Conservation (phyloP, 148 eudicot species). For the Silene uniflora region DNA sequence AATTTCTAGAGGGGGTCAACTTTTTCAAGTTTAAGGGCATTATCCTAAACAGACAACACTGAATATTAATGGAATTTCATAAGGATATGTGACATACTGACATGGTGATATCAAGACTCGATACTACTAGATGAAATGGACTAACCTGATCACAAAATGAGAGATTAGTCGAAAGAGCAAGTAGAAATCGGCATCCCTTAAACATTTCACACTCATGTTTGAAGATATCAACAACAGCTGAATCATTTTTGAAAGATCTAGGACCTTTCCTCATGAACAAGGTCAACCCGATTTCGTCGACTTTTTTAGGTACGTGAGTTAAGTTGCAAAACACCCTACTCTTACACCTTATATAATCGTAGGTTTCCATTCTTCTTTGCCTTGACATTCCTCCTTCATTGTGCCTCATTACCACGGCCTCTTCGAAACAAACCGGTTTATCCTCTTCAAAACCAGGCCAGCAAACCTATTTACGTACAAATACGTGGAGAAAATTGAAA, state of each 20-base stretch:
- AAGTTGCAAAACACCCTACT: constrained; percentile 48
- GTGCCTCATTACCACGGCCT: constrained; percentile 74
- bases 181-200: constrained; percentile 42
- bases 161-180: constrained; percentile 58
- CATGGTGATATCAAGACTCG: too few relatives aligned
- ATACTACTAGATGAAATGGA: background rate
- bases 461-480: constrained; percentile 25
- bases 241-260: constrained; percentile 60
- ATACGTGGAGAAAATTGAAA: too few relatives aligned
- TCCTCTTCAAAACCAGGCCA: constrained; percentile 16
- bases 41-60: too few relatives aligned
- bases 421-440: constrained; percentile 48
- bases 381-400: constrained; percentile 66
- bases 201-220: constrained; percentile 46
- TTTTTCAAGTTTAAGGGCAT: too few relatives aligned
- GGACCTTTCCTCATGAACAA: constrained; percentile 60
- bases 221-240: constrained; percentile 47
- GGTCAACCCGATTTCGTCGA: constrained; percentile 43
- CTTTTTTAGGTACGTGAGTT: background rate
- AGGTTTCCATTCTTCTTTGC: constrained; percentile 46
- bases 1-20: too few relatives aligned
- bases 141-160: constrained; percentile 76
- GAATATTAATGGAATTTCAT: too few relatives aligned
- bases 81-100: too few relatives aligned
- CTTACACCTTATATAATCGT: constrained; percentile 61